These are phyloP conservation scores for Piloderma croceum DNA, from an alignment of 768 basidiomycete species.

Conservation along the genomic window DNA sequence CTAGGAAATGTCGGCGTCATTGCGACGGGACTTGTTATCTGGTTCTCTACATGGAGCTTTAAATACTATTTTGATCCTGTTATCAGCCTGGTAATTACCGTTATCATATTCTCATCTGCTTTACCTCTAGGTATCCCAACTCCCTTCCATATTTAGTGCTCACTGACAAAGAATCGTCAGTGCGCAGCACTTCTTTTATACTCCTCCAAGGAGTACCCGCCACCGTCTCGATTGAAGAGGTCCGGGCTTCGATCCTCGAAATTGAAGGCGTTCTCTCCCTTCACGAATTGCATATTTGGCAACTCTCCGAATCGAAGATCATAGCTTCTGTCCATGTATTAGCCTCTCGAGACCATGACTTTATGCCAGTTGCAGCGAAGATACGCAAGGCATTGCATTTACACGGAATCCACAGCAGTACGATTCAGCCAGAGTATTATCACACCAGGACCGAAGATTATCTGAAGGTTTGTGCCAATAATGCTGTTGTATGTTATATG, in stretches of 20 bases:
- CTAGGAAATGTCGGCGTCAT: constrained; percentile 98
- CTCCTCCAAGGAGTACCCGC: constrained; percentile 91
- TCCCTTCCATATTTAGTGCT: constrained; percentile 4
- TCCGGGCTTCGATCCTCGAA: constrained; percentile 71
- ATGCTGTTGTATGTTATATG: too few relatives aligned
- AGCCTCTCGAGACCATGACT: constrained; percentile 74
- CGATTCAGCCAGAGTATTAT: constrained; percentile 87
- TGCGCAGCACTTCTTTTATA: constrained; percentile 90
- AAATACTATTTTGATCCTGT: constrained; percentile 91
- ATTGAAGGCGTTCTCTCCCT: constrained; percentile 78
- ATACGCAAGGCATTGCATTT: constrained; percentile 83
- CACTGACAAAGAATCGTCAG: constrained; percentile 30
- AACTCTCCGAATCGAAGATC: constrained; percentile 90
- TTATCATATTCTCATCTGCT: constrained; percentile 95
- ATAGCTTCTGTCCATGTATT: constrained; percentile 95
- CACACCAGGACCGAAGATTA: constrained; percentile 40
- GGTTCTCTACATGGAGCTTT: constrained; percentile 79
- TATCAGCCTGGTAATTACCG: constrained; percentile 90
- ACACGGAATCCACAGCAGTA: constrained; percentile 91
- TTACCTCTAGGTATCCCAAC: constrained; percentile 71
- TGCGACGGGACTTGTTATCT: constrained; percentile 89
- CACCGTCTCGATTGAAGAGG: constrained; percentile 83
- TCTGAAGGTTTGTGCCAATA: constrained; percentile 43
- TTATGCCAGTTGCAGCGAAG: constrained; percentile 82
- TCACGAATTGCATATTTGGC: constrained; percentile 97